Evolutionary conservation across 2,329 filamentous ascomycete species (phyloP).

Genomic region (Neopestalotiopsis clavispora): DNA sequence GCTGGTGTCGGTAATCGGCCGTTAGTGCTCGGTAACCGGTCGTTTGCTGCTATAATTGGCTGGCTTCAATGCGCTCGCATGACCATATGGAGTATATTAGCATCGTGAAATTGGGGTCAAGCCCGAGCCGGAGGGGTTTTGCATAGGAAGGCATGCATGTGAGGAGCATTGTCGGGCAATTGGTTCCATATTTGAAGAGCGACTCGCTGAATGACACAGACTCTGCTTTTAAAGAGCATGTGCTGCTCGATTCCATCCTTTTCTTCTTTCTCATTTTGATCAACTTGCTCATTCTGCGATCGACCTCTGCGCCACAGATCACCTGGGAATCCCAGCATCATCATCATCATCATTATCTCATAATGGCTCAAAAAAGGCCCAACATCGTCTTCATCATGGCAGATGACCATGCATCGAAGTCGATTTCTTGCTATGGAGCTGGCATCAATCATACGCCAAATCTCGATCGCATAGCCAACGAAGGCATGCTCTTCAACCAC

Average conservation of each 20-base stretch:
- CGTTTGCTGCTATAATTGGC: background rate
- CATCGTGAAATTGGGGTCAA: background rate
- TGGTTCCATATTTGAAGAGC: background rate
- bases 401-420: slow-evolving; percentile 57
- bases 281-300: no score
- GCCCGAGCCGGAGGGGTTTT: background rate
- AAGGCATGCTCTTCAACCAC: slow-evolving; percentile 57
- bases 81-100: background rate
- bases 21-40: background rate
- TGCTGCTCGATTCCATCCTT: no score
- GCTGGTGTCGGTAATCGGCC: background rate
- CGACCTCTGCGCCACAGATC: no score
- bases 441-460: slow-evolving; percentile 58
- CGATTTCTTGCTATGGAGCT: slow-evolving; percentile 53
- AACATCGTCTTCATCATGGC: slow-evolving; percentile 60
- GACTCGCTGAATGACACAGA: no score
- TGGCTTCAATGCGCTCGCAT: background rate
- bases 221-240: no score
- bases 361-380: slow-evolving; percentile 19
- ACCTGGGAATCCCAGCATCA: no score
- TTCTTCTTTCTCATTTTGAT: no score
- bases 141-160: background rate
- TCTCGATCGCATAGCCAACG: slow-evolving; percentile 52
- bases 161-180: background rate
- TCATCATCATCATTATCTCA: background rate